Conservation (phyloP, 768 basidiomycete species). For the Suillus subalutaceus region DNA sequence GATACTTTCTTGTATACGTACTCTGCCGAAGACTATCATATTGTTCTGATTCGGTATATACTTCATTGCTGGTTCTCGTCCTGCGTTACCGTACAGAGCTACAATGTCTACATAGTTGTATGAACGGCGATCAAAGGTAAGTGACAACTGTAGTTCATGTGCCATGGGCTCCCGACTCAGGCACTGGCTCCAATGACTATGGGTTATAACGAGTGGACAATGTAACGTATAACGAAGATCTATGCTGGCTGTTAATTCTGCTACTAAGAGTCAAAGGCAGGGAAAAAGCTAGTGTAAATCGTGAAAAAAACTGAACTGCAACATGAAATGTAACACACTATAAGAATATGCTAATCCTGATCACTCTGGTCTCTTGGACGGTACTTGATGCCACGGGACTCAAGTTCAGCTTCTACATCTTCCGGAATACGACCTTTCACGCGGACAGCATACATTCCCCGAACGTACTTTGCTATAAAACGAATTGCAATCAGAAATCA, state of each 20-base stretch:
- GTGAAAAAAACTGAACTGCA: background rate
- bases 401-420: slow-evolving; percentile 81
- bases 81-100: background rate
- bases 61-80: background rate
- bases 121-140: background rate
- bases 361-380: slow-evolving; percentile 84
- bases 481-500: slow-evolving; percentile 12
- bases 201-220: background rate
- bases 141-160: background rate
- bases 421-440: slow-evolving; percentile 86
- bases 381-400: slow-evolving; percentile 77
- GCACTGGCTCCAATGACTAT: background rate
- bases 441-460: slow-evolving; percentile 92
- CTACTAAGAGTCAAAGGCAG: background rate
- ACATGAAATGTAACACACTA: background rate
- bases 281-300: background rate
- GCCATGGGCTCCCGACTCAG: background rate
- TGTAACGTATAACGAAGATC: background rate
- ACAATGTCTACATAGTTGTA: background rate
- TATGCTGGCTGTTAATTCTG: background rate
- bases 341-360: slow-evolving; percentile 48
- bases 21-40: background rate
- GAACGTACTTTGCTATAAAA: slow-evolving; percentile 77
- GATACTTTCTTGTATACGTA: background rate
- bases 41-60: background rate